phyloP scores from a whole-genome alignment of 2,329 filamentous ascomycete species.

The Fusarium camptoceras region DNA sequence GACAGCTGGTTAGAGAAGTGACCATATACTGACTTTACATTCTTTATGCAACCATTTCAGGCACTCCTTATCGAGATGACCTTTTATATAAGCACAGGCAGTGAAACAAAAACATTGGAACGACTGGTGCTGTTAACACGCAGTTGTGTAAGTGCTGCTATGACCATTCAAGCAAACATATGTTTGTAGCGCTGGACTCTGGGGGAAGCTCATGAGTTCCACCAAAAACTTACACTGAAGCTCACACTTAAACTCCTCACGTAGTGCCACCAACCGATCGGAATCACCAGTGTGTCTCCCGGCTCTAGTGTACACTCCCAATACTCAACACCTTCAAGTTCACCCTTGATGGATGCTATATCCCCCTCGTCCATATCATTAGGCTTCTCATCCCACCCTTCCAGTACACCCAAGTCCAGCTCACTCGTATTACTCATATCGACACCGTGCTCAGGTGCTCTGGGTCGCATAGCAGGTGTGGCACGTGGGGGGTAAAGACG shows the following conservation, averaged over 20 bases:
- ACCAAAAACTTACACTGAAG: conserved; percentile 98
- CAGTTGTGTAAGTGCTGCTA: not conserved
- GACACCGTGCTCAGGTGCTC: conserved; percentile 74
- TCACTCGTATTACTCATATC: conserved; percentile 93
- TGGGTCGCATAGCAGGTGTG: conserved; percentile 69
- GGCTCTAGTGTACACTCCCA: conserved; percentile 82
- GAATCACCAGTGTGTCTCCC: conserved; percentile 90
- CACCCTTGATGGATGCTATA: conserved; percentile 54
- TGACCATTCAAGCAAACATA: not conserved
- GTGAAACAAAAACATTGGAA: conserved; percentile 4
- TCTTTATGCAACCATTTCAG: not conserved
- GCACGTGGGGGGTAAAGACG: conserved; percentile 81
- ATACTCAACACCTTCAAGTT: conserved; percentile 71
- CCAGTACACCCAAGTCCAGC: conserved; percentile 78
- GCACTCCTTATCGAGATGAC: not conserved
- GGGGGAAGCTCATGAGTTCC: conserved; percentile 63
- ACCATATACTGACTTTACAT: not conserved
- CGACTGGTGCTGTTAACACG: not conserved
- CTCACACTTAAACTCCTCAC: conserved; percentile 86
- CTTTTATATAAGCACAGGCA: conserved; percentile 15
- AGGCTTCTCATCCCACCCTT: conserved; percentile 66
- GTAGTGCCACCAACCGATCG: conserved; percentile 98
- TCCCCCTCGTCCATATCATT: conserved; percentile 47
- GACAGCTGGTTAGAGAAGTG: conserved; percentile 28
- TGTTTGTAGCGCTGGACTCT: not conserved